phyloP scores from a whole-genome alignment of 805 yeast species.

The Zygotorulaspora sp. region DNA sequence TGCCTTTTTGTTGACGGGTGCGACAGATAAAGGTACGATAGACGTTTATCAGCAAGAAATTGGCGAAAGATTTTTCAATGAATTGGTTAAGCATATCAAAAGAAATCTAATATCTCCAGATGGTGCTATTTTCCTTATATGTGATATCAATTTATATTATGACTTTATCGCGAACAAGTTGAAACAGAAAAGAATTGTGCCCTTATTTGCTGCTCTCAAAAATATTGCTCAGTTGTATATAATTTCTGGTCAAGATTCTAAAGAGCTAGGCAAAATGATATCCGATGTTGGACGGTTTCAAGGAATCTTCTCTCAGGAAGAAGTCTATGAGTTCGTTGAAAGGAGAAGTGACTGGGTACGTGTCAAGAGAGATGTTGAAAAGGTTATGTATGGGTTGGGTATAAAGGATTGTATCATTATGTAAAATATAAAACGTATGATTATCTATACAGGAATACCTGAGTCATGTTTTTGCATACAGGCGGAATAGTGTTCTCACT shows the following conservation, averaged over 20 bases:
- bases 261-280: slow-evolving; percentile 76
- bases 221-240: slow-evolving; percentile 81
- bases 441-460: no score
- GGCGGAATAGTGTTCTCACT: no score
- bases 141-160: slow-evolving; percentile 76
- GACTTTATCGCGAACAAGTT: slow-evolving; percentile 58
- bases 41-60: slow-evolving; percentile 94
- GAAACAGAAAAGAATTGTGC: slow-evolving; percentile 63
- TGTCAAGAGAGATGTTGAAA: slow-evolving; percentile 78
- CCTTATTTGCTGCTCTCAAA: slow-evolving; percentile 73
- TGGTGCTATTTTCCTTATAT: slow-evolving; percentile 79
- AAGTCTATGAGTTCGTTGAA: slow-evolving; percentile 86
- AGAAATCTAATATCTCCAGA: slow-evolving; percentile 64
- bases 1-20: slow-evolving; percentile 65
- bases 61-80: slow-evolving; percentile 76
- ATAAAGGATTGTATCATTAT: slow-evolving; percentile 67
- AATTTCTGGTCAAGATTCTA: slow-evolving; percentile 62
- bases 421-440: no score
- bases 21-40: slow-evolving; percentile 81
- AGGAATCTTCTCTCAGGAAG: slow-evolving; percentile 88
- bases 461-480: no score
- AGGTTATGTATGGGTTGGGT: slow-evolving; percentile 90
- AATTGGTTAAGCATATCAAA: slow-evolving; percentile 72
- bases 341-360: slow-evolving; percentile 81
- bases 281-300: slow-evolving; percentile 81